Percentiles rank a stretch among this genome's conserved stretches.
phyloP scores from a whole-genome alignment of 306 rosid genomes.

The Prinsepia uniflora region DNA sequence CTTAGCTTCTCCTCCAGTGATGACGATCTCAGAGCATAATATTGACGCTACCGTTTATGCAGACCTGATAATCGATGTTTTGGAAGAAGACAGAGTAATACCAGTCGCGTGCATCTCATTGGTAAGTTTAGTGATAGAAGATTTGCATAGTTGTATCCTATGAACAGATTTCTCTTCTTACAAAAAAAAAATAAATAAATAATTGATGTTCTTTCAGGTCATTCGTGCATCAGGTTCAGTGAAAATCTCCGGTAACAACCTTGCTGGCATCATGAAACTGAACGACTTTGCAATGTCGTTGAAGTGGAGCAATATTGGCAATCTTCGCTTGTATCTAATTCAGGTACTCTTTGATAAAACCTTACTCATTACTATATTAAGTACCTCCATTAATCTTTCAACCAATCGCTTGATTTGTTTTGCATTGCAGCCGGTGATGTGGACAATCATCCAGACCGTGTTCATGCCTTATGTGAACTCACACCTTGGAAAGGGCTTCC shows the following conservation, averaged over 20 bases:
- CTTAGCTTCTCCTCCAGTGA: constrained; percentile 65
- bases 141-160: background rate
- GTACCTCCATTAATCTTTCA: background rate
- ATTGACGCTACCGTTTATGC: constrained; percentile 39
- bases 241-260: constrained; percentile 65
- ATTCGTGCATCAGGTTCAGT: constrained; percentile 57
- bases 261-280: constrained; percentile 52
- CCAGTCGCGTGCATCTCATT: constrained; percentile 87
- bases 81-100: constrained; percentile 48
- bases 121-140: constrained; percentile 43
- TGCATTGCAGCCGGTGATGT: constrained; percentile 62
- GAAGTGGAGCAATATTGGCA: constrained; percentile 86
- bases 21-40: constrained; percentile 53
- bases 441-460: constrained; percentile 66
- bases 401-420: constrained; percentile 15
- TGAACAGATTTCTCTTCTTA: background rate
- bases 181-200: background rate
- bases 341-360: constrained; percentile 46
- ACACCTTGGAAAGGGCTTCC: constrained; percentile 67
- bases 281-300: constrained; percentile 64
- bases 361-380: background rate
- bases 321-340: constrained; percentile 65
- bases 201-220: constrained; percentile 37
- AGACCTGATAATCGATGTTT: constrained; percentile 66
- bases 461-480: constrained; percentile 67